phyloP scores from a whole-genome alignment of 805 yeast species.

The Blastobotrys terrestris region DNA sequence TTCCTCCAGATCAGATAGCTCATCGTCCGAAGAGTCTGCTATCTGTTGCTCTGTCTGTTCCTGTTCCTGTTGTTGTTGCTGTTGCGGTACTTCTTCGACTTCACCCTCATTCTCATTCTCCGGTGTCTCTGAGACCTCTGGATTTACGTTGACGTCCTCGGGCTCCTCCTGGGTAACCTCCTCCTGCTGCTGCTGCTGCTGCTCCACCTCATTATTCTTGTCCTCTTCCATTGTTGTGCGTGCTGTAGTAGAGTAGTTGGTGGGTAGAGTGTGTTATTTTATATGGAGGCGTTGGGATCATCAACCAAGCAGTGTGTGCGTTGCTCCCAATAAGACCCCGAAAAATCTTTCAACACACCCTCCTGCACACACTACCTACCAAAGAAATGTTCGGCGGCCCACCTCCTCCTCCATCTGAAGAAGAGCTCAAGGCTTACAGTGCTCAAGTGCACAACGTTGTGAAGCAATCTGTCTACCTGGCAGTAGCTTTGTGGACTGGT shows the following conservation, averaged over 20 bases:
- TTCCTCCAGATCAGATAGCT: constrained; percentile 36
- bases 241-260: too few species aligned
- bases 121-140: too few species aligned
- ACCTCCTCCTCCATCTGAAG: constrained; percentile 34
- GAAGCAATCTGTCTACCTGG: constrained; percentile 27
- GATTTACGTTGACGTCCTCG: too few species aligned
- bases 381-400: constrained; percentile 33
- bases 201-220: background rate
- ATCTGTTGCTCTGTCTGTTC: background rate
- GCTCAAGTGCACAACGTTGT: constrained; percentile 27
- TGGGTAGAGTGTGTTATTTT: background rate
- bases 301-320: background rate
- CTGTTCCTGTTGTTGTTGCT: background rate
- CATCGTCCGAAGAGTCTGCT: constrained; percentile 18
- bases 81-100: background rate
- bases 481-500: constrained; percentile 37
- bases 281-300: background rate
- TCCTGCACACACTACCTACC: background rate
- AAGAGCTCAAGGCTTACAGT: constrained; percentile 30
- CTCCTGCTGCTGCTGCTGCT: background rate
- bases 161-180: background rate
- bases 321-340: background rate
- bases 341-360: background rate
- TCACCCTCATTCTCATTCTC: too few species aligned
- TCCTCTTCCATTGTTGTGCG: background rate